These are phyloP conservation scores for Colletotrichum sidae DNA, from an alignment of 2,329 filamentous ascomycete genomes.

Conservation along the genomic window DNA sequence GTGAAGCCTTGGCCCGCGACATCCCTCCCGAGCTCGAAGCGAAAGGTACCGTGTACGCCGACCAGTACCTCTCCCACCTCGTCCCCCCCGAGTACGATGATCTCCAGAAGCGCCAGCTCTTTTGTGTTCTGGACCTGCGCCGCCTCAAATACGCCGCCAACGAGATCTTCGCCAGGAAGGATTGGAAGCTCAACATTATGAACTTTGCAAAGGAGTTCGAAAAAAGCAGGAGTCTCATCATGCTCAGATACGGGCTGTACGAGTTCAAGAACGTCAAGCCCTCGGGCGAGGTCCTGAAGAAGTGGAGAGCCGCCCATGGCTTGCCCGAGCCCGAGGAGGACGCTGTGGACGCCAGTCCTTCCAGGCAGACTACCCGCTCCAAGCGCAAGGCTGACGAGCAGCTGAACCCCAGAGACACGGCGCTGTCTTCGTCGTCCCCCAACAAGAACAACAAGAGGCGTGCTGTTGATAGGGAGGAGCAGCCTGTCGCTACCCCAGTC, in stretches of 20 bases:
- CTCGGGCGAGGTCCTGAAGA: constrained; percentile 66
- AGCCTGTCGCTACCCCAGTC: constrained; percentile 46
- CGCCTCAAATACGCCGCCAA: constrained; percentile 71
- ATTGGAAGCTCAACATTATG: constrained; percentile 71
- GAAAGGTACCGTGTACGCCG: constrained; percentile 68
- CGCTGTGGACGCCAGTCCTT: constrained; percentile 44
- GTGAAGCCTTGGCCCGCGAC: constrained; percentile 64
- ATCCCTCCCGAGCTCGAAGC: constrained; percentile 64
- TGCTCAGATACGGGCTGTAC: constrained; percentile 71
- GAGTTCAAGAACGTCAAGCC: constrained; percentile 73
- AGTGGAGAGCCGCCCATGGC: constrained; percentile 68
- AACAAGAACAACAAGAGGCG: constrained; percentile 63
- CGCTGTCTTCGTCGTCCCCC: constrained; percentile 48
- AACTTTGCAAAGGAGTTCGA: constrained; percentile 75
- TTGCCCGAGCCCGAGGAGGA: constrained; percentile 64
- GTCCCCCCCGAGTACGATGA: constrained; percentile 69
- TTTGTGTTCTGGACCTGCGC: constrained; percentile 71
- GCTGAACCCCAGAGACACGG: constrained; percentile 50
- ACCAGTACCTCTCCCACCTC: constrained; percentile 68
- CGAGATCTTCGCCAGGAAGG: constrained; percentile 70
- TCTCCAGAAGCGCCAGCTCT: constrained; percentile 70
- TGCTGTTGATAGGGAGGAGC: constrained; percentile 53
- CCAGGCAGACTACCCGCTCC: constrained; percentile 45
- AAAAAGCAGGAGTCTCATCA: constrained; percentile 71
- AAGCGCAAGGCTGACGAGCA: constrained; percentile 71